Conservation (phyloP, 164 flowering plant genomes). For the Amborella trichopoda region DNA sequence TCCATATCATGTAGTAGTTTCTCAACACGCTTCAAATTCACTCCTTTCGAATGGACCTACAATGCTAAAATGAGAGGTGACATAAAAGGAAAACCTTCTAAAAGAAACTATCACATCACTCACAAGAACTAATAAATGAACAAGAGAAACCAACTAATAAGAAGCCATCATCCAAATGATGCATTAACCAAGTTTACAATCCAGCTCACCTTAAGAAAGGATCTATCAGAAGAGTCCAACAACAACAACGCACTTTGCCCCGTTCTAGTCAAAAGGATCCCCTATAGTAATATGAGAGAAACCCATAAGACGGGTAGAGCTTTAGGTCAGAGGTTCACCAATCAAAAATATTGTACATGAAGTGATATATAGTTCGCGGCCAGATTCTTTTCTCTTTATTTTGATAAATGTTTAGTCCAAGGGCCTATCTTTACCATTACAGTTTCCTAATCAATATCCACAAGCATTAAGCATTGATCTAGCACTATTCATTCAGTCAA, state of each 20-base stretch:
- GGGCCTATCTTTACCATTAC: no score
- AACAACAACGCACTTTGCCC: slow-evolving; percentile 54
- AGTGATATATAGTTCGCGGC: no score
- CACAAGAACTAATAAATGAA: background rate
- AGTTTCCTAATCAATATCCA: no score
- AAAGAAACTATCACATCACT: no score
- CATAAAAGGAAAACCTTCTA: background rate
- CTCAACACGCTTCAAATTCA: slow-evolving; percentile 51
- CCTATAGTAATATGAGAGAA: no score
- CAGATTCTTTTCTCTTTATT: no score
- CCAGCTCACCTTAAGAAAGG: slow-evolving; percentile 62
- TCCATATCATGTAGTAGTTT: slow-evolving; percentile 36
- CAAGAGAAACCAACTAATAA: background rate
- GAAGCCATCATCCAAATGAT: background rate
- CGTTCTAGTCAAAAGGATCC: slow-evolving; percentile 81
- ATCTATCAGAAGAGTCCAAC: slow-evolving; percentile 61
- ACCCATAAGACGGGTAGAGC: no score
- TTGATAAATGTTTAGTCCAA: no score
- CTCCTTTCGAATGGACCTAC: slow-evolving; percentile 87
- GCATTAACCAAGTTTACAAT: background rate
- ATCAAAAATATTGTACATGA: no score
- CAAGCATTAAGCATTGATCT: no score
- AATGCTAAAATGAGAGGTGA: background rate
- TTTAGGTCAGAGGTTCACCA: no score
- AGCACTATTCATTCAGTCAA: no score